phyloP scores from a whole-genome alignment of 202 grass and related monocot genomes.

The Setaria italica region DNA sequence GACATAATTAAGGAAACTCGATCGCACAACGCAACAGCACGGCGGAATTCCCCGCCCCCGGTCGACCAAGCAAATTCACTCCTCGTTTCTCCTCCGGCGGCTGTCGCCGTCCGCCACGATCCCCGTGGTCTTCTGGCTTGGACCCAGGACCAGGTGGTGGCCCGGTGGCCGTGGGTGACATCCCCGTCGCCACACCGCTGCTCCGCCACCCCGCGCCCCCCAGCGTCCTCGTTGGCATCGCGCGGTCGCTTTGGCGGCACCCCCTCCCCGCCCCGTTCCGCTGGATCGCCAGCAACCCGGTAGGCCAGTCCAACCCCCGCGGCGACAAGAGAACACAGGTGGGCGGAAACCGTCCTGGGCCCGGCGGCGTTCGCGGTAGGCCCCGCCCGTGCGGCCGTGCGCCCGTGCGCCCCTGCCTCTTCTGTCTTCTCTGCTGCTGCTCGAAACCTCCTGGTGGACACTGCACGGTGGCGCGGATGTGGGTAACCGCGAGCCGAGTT shows the following conservation, averaged over 20 bases:
- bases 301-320: not conserved
- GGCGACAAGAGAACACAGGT: slow-evolving; percentile 13
- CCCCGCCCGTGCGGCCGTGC: not conserved
- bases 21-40: no score
- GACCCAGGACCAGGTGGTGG: not conserved
- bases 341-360: not conserved
- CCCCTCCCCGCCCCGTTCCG: no score
- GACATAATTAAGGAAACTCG: not conserved
- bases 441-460: not conserved
- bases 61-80: not conserved
- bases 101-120: not conserved
- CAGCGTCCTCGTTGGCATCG: not conserved
- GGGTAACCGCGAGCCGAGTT: not conserved
- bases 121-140: not conserved
- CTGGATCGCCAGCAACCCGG: slow-evolving; percentile 9
- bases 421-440: not conserved
- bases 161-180: not conserved
- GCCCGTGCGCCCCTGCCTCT: no score
- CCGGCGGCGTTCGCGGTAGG: not conserved
- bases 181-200: not conserved
- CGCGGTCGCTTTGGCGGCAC: slow-evolving; percentile 4
- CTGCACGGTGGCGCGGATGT: not conserved
- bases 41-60: not conserved
- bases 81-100: slow-evolving; percentile 1
- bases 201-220: not conserved